Conservation (phyloP, 371 early-diverging fungal species). For the Dichotomocladium elegans region DNA sequence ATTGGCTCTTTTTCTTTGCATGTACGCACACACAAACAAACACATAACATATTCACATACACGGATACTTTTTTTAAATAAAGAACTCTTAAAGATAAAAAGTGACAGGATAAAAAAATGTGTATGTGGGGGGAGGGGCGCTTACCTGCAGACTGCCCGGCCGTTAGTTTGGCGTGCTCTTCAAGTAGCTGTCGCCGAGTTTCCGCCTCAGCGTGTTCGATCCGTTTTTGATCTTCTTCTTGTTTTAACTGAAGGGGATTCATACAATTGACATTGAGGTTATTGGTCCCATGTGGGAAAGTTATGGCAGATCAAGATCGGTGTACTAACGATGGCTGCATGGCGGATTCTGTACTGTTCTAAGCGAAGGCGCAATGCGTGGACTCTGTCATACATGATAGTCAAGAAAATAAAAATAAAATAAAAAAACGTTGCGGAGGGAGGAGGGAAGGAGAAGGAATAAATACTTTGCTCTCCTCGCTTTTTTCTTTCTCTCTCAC, state of each 20-base stretch:
- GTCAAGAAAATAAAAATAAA: too few species aligned
- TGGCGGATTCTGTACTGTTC: constrained; percentile 12
- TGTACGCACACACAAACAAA: neutral
- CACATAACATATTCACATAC: neutral
- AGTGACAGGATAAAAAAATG: too few species aligned
- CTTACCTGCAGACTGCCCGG: neutral
- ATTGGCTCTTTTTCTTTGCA: neutral
- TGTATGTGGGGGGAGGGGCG: too few species aligned
- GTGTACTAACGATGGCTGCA: constrained; percentile 14
- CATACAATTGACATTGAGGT: neutral
- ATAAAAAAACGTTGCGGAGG: too few species aligned
- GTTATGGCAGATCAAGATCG: neutral
- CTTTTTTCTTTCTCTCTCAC: neutral
- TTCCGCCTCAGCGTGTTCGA: constrained; percentile 32
- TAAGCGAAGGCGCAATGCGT: constrained; percentile 16
- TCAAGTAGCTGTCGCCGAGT: constrained; percentile 17
- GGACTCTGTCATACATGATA: too few species aligned
- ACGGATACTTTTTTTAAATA: too few species aligned
- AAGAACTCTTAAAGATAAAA: too few species aligned
- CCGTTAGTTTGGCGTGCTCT: neutral
- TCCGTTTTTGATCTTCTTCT: constrained; percentile 50
- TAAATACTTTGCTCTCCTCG: neutral
- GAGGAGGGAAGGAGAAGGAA: too few species aligned
- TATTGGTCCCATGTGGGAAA: neutral
- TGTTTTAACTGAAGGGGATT: constrained; percentile 39